These are phyloP conservation scores for Neospora caninum DNA, from an alignment of 169 alveolate genomes.

Conservation along the genomic window DNA sequence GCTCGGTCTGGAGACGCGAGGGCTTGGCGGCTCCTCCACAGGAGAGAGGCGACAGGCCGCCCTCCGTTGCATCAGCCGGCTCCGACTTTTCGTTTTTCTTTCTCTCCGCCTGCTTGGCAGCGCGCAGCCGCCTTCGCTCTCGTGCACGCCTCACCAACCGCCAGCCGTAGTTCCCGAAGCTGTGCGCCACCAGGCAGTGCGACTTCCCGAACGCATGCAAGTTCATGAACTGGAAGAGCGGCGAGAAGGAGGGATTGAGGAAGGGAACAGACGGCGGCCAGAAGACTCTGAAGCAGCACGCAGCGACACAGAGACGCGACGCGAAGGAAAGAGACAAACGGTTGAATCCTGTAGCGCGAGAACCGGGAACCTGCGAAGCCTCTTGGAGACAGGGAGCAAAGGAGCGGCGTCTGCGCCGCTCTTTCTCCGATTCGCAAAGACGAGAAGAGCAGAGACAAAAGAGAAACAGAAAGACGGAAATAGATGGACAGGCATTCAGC, in stretches of 20 bases:
- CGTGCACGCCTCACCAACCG: conserved; percentile 30
- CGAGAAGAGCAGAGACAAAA: not conserved
- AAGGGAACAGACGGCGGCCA: conserved; percentile 46
- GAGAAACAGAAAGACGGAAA: not conserved
- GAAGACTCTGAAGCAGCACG: conserved; percentile 40
- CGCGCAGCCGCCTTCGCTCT: not conserved
- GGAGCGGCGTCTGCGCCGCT: no score
- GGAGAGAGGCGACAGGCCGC: no score
- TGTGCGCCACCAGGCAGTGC: conserved; percentile 61
- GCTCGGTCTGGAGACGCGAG: no score
- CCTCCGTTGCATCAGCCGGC: not conserved
- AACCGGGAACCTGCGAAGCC: no score
- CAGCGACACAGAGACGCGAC: no score
- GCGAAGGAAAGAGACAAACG: no score
- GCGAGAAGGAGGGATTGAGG: conserved; percentile 38
- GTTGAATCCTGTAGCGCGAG: no score
- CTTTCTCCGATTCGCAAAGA: not conserved
- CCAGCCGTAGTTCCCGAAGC: conserved; percentile 53
- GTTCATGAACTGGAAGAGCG: conserved; percentile 61
- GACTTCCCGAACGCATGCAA: conserved; percentile 41
- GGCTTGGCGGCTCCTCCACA: no score
- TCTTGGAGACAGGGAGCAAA: no score
- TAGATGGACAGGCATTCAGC: not conserved
- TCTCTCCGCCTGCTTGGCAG: not conserved
- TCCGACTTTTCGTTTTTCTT: not conserved